A percentile compares a stretch with the other conserved stretches of the same genome.
phyloP scores from a whole-genome alignment of 2,329 filamentous ascomycete genomes.

The Botrytis porri region DNA sequence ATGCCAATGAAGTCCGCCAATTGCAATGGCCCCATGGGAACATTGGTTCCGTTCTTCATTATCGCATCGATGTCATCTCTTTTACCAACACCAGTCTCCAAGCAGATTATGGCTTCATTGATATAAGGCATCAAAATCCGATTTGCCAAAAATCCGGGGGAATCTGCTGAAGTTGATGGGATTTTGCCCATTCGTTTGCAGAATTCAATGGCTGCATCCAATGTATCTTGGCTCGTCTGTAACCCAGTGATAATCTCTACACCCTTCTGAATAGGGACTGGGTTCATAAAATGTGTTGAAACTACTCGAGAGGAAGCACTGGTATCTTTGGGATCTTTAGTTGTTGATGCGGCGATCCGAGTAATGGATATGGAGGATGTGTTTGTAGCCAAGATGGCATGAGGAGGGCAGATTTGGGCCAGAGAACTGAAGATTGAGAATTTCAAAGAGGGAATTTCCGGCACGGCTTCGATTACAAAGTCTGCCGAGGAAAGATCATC shows the following conservation, averaged over 20 bases:
- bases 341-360: slow-evolving; percentile 85
- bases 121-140: slow-evolving; percentile 99
- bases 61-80: slow-evolving; percentile 94
- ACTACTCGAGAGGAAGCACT: slow-evolving; percentile 83
- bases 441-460: slow-evolving; percentile 86
- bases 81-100: slow-evolving; percentile 87
- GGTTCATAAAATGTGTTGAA: slow-evolving; percentile 99
- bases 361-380: slow-evolving; percentile 99
- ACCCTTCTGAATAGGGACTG: slow-evolving; percentile 92
- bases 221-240: slow-evolving; percentile 80
- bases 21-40: slow-evolving; percentile 93
- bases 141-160: slow-evolving; percentile 93
- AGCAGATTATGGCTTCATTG: slow-evolving; percentile 94
- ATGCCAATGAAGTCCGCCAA: slow-evolving; percentile 96
- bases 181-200: slow-evolving; percentile 93
- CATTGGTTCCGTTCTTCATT: slow-evolving; percentile 99
- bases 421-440: slow-evolving; percentile 81
- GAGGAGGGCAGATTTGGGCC: slow-evolving; percentile 74
- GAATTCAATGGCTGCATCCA: slow-evolving; percentile 80
- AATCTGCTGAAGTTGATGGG: slow-evolving; percentile 80
- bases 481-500: slow-evolving; percentile 79
- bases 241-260: slow-evolving; percentile 96
- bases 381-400: slow-evolving; percentile 93
- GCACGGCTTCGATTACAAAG: slow-evolving; percentile 97
- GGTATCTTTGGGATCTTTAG: slow-evolving; percentile 72